A percentile compares a stretch with the other conserved stretches of the same genome.
These are phyloP conservation scores for Flammula alnicola DNA, from an alignment of 1,284 basidiomycete genomes.

Conservation along the genomic window DNA sequence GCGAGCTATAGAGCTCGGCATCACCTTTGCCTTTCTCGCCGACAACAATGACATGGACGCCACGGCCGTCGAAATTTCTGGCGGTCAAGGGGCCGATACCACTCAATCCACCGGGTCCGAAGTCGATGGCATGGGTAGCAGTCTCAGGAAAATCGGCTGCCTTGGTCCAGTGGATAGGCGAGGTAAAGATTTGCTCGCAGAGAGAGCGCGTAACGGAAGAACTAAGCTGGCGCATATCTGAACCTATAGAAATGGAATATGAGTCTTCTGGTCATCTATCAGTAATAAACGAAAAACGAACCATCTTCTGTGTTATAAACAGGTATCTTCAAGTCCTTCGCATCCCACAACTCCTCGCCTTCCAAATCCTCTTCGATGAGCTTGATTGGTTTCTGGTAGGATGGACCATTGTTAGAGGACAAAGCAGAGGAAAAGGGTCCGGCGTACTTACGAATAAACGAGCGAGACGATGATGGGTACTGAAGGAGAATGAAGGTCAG, in stretches of 20 bases:
- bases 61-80: conserved; percentile 91
- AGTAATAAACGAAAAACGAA: conserved; percentile 40
- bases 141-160: conserved; percentile 88
- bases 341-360: conserved; percentile 82
- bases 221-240: conserved; percentile 73
- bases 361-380: conserved; percentile 76
- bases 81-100: conserved; percentile 93
- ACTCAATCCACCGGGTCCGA: conserved; percentile 92
- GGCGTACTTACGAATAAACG: too few relatives aligned
- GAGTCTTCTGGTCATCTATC: conserved; percentile 15
- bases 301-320: conserved; percentile 95
- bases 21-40: conserved; percentile 88
- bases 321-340: conserved; percentile 77
- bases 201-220: conserved; percentile 81
- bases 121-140: conserved; percentile 95
- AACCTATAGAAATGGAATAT: conserved; percentile 60
- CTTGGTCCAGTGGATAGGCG: conserved; percentile 91
- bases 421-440: too few relatives aligned
- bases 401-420: too few relatives aligned
- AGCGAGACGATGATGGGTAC: too few relatives aligned
- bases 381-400: too few relatives aligned
- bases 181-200: conserved; percentile 92
- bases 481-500: too few relatives aligned
- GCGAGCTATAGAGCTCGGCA: conserved; percentile 81
- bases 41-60: conserved; percentile 86